phyloP scores from a whole-genome alignment of 2,329 filamentous ascomycete species.

The Tolypocladium tundrense region DNA sequence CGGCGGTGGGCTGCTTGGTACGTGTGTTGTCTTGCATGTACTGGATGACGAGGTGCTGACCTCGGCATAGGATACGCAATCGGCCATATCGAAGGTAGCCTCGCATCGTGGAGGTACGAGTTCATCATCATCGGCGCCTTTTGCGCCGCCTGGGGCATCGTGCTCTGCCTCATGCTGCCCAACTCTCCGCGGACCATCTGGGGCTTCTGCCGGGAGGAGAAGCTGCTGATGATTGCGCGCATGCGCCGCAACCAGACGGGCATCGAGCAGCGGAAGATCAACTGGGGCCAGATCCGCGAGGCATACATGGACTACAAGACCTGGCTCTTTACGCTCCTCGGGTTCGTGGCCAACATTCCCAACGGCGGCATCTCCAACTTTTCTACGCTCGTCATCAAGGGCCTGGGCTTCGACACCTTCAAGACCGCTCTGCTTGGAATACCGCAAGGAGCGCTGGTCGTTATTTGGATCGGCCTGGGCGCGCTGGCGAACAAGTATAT shows the following conservation, averaged over 20 bases:
- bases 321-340: slow-evolving; percentile 46
- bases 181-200: slow-evolving; percentile 45
- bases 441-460: slow-evolving; percentile 24
- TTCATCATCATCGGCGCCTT: slow-evolving; percentile 54
- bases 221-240: slow-evolving; percentile 43
- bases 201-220: slow-evolving; percentile 38
- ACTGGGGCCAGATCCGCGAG: slow-evolving; percentile 43
- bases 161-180: slow-evolving; percentile 46
- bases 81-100: slow-evolving; percentile 44
- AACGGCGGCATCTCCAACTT: slow-evolving; percentile 54
- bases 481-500: slow-evolving; percentile 26
- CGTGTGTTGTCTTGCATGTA: background rate
- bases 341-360: slow-evolving; percentile 39
- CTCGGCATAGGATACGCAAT: slow-evolving; percentile 38
- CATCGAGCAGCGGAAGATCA: slow-evolving; percentile 45
- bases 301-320: slow-evolving; percentile 48
- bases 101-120: slow-evolving; percentile 56
- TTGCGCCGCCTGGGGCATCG: slow-evolving; percentile 48
- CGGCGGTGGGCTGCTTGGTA: slow-evolving; percentile 37
- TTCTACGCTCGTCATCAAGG: slow-evolving; percentile 47
- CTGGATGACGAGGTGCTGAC: background rate
- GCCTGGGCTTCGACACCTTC: slow-evolving; percentile 39
- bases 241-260: slow-evolving; percentile 48
- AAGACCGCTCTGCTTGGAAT: slow-evolving; percentile 27
- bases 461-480: slow-evolving; percentile 29